phyloP scores from a whole-genome alignment of 1,284 basidiomycete genomes.

The Baeospora myosura region DNA sequence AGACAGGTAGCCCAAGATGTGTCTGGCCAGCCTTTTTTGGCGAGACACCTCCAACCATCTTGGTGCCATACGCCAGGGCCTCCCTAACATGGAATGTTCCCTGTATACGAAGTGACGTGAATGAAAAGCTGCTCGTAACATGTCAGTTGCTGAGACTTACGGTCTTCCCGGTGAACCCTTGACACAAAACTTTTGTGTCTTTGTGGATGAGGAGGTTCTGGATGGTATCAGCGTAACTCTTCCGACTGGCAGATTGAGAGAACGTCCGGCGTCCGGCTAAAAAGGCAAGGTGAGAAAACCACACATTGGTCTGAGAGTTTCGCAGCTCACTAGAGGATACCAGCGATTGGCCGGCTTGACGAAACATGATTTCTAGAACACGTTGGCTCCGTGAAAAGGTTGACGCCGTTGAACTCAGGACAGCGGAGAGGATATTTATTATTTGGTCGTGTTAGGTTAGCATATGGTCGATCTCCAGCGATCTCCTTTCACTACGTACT shows the following conservation, averaged over 20 bases:
- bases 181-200: conserved; percentile 91
- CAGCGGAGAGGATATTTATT: conserved; percentile 1
- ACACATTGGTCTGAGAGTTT: background rate
- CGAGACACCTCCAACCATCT: conserved; percentile 96
- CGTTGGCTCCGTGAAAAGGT: too few relatives aligned
- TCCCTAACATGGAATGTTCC: conserved; percentile 97
- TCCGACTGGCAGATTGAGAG: conserved; percentile 65
- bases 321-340: conserved; percentile 39
- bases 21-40: conserved; percentile 96
- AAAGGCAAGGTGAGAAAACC: conserved; percentile 4
- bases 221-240: conserved; percentile 84
- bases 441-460: conserved; percentile 4
- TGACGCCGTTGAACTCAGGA: too few relatives aligned
- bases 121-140: background rate
- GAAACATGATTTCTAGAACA: conserved; percentile 57
- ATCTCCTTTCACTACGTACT: background rate
- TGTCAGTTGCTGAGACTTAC: conserved; percentile 37
- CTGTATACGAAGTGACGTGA: conserved; percentile 32
- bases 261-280: conserved; percentile 69
- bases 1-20: conserved; percentile 94
- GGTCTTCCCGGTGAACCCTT: conserved; percentile 97
- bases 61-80: conserved; percentile 91
- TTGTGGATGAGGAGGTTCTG: conserved; percentile 90
- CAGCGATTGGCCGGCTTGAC: conserved; percentile 51
- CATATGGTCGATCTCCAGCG: background rate